These are phyloP conservation scores for Ettlia oleoabundans DNA, from an alignment of 139 green algal species.

Conservation along the genomic window DNA sequence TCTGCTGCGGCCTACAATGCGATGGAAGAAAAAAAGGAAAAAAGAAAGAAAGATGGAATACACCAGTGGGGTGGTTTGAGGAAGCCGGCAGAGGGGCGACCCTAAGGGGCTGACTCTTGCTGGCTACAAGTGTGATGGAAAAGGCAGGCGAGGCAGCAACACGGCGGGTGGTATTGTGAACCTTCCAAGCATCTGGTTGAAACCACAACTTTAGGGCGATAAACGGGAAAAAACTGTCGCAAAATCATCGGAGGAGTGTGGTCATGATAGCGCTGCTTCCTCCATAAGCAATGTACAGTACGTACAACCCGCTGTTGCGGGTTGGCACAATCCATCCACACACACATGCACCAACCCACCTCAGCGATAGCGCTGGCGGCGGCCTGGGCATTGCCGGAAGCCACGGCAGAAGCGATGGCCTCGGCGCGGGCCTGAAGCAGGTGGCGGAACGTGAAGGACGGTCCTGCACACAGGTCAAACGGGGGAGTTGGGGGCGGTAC, in stretches of 20 bases:
- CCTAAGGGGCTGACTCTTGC: no score
- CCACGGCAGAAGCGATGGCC: neutral
- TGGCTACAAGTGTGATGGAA: no score
- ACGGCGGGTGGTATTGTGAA: neutral
- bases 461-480: neutral
- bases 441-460: neutral
- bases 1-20: neutral
- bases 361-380: neutral
- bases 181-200: no score
- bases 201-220: no score
- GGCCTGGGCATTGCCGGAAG: neutral
- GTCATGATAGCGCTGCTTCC: neutral
- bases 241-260: neutral
- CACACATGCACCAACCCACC: neutral
- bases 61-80: no score
- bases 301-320: neutral
- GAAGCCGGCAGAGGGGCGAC: no score
- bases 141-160: neutral
- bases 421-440: neutral
- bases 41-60: neutral
- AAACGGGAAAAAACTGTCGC: no score
- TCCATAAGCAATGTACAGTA: neutral
- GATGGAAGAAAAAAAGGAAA: neutral
- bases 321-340: neutral
- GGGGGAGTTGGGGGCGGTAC: neutral